Evolutionary conservation across 176 grass and related monocot genomes (phyloP), one percentile per base, ranked within the genome.

Genomic region (Oryza brachyantha): DNA sequence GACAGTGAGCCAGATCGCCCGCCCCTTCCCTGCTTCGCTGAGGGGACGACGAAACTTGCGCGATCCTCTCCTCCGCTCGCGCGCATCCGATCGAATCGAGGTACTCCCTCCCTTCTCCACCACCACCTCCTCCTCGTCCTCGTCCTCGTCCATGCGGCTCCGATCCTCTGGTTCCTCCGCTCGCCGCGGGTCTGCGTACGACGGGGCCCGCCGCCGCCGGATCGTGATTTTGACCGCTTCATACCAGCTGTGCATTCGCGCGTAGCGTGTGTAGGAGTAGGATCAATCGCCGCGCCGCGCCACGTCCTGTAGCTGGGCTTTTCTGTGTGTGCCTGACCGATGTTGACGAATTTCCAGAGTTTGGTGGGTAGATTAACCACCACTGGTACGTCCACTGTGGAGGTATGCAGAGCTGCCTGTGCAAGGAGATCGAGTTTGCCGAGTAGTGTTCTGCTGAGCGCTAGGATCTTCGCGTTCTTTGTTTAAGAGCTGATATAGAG

Each of bases 31-130:
- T 52, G 8, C 5, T 52, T 8, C 48, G 48, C n/a, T n/a, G 76
- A 40, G 76, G n/a, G 19, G 40, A 14, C 22, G 40, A 61, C 26
- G 48, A 52, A 36, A 21, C 68, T 36, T 29, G 26, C 26, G 57
- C 73, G 55, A 79, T 79, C 61, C 42, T 2, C 75, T 79, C 62
- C 24, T 43, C 76, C 29, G 76, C 63, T 45, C 54, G 52, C 39
- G 73, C 61, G 61, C 77, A 39, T 79, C 46, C 64, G 34, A 69
- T 79, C 66, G 78, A 80, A 32, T 32, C 31, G 31, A 32, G 31
- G 31, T 32, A 36, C 35, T 3, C 35, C 35, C 35, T 5, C 35
- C 5, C 35, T 6, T 0, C 0, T 36, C 35, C 35, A 80, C 36
- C 46, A 45, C 5, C 17, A 19, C 34, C 38, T 16, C 46, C 48